A percentile compares a stretch with the other conserved stretches of the same genome.
phyloP scores from a whole-genome alignment of 2,329 filamentous ascomycete genomes.

The Taxawa tesnikishii region DNA sequence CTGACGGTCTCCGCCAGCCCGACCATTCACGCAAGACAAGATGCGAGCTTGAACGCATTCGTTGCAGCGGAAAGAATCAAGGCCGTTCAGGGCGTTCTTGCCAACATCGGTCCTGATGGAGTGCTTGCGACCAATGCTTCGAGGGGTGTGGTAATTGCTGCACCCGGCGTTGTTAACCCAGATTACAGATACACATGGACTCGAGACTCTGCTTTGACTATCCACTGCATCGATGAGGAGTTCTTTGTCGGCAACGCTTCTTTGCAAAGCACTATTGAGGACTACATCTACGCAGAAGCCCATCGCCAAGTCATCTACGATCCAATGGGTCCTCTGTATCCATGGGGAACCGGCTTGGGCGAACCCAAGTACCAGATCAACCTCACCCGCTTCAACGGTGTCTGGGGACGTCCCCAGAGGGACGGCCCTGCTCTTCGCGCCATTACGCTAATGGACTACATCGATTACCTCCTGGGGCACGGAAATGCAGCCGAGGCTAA shows the following conservation, averaged over 20 bases:
- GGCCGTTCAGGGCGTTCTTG: conserved; percentile 39
- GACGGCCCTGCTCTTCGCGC: conserved; percentile 70
- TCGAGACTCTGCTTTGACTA: conserved; percentile 57
- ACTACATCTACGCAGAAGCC: conserved; percentile 58
- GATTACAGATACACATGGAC: conserved; percentile 70
- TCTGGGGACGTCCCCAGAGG: conserved; percentile 70
- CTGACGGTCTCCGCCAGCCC: no score
- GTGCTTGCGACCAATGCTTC: conserved; percentile 33
- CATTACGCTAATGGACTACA: conserved; percentile 59
- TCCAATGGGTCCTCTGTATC: conserved; percentile 48
- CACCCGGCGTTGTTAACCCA: conserved; percentile 40
- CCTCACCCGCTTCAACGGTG: conserved; percentile 41
- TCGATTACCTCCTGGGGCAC: conserved; percentile 50
- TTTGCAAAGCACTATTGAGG: conserved; percentile 49
- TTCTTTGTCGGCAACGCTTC: conserved; percentile 48
- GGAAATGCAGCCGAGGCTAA: conserved; percentile 32
- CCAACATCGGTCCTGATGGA: conserved; percentile 44
- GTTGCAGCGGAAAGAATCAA: conserved; percentile 33
- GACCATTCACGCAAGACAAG: no score
- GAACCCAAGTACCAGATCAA: conserved; percentile 65
- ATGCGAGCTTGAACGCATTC: no score
- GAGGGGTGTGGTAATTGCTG: conserved; percentile 42
- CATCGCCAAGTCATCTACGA: conserved; percentile 55
- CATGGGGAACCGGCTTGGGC: conserved; percentile 46
- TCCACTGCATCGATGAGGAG: conserved; percentile 56